A percentile compares a stretch with the other conserved stretches of the same genome.
Evolutionary conservation across 768 basidiomycete species (phyloP).

Genomic region (Lepiota brunneoincarnata): DNA sequence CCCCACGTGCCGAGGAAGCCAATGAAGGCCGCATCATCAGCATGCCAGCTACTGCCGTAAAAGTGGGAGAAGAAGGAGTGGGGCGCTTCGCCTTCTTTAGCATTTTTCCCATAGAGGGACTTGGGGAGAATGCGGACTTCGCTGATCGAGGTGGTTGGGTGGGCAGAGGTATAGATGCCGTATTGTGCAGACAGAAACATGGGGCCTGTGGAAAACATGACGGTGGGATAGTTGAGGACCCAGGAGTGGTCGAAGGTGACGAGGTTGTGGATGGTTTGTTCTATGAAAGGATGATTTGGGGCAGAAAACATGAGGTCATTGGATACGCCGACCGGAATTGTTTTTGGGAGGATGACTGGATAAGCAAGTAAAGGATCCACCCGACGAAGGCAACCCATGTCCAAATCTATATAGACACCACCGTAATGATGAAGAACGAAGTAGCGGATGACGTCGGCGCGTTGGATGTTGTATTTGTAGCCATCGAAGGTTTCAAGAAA

Average conservation of each 20-base stretch:
- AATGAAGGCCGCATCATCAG: slow-evolving; percentile 97
- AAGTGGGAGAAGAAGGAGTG: slow-evolving; percentile 96
- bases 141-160: slow-evolving; percentile 60
- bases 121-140: slow-evolving; percentile 93
- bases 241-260: slow-evolving; percentile 90
- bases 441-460: slow-evolving; percentile 97
- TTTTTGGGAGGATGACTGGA: slow-evolving; percentile 89
- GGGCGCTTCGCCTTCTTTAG: slow-evolving; percentile 75
- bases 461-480: slow-evolving; percentile 90
- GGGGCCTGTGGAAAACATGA: slow-evolving; percentile 99
- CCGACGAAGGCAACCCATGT: slow-evolving; percentile 88
- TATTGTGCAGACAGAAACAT: slow-evolving; percentile 98
- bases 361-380: slow-evolving; percentile 84
- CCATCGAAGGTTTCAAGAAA: slow-evolving; percentile 92
- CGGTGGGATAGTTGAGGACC: slow-evolving; percentile 96
- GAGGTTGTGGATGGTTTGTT: slow-evolving; percentile 90
- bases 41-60: slow-evolving; percentile 98
- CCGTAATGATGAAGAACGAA: slow-evolving; percentile 96
- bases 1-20: slow-evolving; percentile 90
- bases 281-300: slow-evolving; percentile 83
- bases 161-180: slow-evolving; percentile 75
- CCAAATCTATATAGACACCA: slow-evolving; percentile 94
- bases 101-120: slow-evolving; percentile 97
- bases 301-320: slow-evolving; percentile 96
- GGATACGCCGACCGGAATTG: slow-evolving; percentile 94